A percentile compares a stretch with the other conserved stretches of the same genome.
phyloP scores from a whole-genome alignment of 1,284 basidiomycete genomes.

The Cryptococcus depauperatus region DNA sequence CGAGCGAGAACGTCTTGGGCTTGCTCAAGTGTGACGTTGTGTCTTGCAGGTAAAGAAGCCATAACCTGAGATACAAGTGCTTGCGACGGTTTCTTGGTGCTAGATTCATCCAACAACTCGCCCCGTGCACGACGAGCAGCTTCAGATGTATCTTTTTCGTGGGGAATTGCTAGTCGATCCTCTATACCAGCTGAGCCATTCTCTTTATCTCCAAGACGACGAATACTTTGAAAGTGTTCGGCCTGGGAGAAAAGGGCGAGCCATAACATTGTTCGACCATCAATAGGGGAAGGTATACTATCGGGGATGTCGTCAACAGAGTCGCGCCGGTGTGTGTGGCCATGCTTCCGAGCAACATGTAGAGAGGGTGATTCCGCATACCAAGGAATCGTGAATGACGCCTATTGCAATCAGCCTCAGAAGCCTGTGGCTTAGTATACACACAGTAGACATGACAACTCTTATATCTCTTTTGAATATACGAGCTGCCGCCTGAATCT shows the following conservation, averaged over 20 bases:
- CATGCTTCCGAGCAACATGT: background rate
- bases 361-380: conserved; percentile 10
- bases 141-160: conserved; percentile 30
- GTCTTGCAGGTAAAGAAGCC: conserved; percentile 27
- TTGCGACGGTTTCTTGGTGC: background rate
- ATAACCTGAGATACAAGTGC: conserved; percentile 15
- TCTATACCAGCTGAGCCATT: conserved; percentile 35
- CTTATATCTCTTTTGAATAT: conserved; percentile 35
- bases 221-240: conserved; percentile 38
- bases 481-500: conserved; percentile 36
- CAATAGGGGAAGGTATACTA: conserved; percentile 20
- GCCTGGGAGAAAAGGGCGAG: conserved; percentile 39
- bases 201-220: conserved; percentile 28
- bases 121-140: conserved; percentile 30
- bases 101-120: conserved; percentile 15
- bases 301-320: conserved; percentile 14
- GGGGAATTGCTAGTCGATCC: conserved; percentile 30
- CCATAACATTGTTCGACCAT: conserved; percentile 36
- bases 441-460: conserved; percentile 18
- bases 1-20: conserved; percentile 23
- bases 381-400: conserved; percentile 35
- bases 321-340: conserved; percentile 12
- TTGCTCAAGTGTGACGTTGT: conserved; percentile 17
- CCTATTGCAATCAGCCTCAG: conserved; percentile 14
- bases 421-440: background rate